phyloP scores from a whole-genome alignment of 495 filamentous ascomycete genomes.

The Sporormia fimetaria region DNA sequence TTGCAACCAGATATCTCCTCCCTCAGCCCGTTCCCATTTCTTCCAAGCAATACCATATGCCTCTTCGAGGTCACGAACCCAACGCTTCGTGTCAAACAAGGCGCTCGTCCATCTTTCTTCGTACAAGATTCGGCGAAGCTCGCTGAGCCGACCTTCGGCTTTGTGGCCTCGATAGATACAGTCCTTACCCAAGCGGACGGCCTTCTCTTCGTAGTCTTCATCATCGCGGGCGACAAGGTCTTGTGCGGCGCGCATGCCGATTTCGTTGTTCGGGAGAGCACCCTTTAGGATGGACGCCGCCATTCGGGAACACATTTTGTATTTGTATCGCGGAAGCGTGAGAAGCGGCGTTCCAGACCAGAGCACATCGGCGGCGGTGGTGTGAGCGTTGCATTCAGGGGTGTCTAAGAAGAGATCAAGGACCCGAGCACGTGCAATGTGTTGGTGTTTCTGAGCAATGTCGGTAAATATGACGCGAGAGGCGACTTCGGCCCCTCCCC shows the following conservation, averaged over 20 bases:
- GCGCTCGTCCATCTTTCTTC: conserved; percentile 69
- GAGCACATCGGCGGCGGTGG: conserved; percentile 88
- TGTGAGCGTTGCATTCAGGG: conserved; percentile 96
- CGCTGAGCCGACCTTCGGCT: conserved; percentile 51
- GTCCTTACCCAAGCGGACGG: conserved; percentile 57
- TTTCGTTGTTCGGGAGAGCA: conserved; percentile 59
- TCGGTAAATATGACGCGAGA: conserved; percentile 93
- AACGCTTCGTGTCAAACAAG: conserved; percentile 83
- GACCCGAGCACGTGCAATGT: conserved; percentile 84
- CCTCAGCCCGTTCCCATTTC: conserved; percentile 73
- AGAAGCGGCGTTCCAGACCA: conserved; percentile 93
- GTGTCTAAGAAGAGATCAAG: conserved; percentile 95
- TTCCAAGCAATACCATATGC: conserved; percentile 84
- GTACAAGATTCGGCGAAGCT: conserved; percentile 70
- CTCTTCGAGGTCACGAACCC: conserved; percentile 83
- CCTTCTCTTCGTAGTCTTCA: conserved; percentile 75
- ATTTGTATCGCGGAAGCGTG: conserved; percentile 85
- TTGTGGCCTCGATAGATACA: conserved; percentile 45
- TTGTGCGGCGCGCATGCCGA: conserved; percentile 53
- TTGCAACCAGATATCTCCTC: conserved; percentile 73
- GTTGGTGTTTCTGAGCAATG: conserved; percentile 87
- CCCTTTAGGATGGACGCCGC: conserved; percentile 87
- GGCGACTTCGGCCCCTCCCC: conserved; percentile 80
- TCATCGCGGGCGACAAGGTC: conserved; percentile 68
- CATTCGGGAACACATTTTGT: conserved; percentile 99